phyloP scores from a whole-genome alignment of 1,284 basidiomycete species.

The Apiotrichum montevideense region DNA sequence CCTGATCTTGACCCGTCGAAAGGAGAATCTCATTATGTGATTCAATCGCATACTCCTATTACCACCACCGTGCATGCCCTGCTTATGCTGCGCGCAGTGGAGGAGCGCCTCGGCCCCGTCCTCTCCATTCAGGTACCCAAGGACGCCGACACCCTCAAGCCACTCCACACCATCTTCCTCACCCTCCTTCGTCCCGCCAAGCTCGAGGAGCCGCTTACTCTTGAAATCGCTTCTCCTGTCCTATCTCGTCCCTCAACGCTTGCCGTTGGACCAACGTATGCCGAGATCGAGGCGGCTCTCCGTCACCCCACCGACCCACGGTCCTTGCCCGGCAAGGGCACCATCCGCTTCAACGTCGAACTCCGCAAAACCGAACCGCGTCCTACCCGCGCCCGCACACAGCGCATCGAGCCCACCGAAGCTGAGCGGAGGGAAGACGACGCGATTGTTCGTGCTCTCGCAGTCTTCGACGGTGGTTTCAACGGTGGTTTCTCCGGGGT shows the following conservation, averaged over 20 bases:
- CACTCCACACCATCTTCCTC: conserved; percentile 16
- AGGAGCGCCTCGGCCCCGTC: conserved; percentile 25
- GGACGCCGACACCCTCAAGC: conserved; percentile 21
- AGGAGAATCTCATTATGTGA: conserved; percentile 18
- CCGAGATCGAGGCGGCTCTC: conserved; percentile 6
- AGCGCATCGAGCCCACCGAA: background rate
- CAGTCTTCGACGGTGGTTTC: conserved; percentile 26
- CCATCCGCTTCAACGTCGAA: conserved; percentile 19
- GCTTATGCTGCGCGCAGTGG: conserved; percentile 28
- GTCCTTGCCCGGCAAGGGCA: background rate
- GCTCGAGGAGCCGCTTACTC: conserved; percentile 19
- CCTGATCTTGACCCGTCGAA: conserved; percentile 19
- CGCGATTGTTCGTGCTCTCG: conserved; percentile 22
- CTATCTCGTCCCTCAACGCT: background rate
- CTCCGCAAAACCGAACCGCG: background rate
- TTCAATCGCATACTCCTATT: conserved; percentile 18
- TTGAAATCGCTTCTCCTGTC: conserved; percentile 28
- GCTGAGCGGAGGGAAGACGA: conserved; percentile 20
- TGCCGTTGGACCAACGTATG: conserved; percentile 1
- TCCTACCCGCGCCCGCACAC: background rate
- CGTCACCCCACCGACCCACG: background rate
- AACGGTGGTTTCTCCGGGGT: conserved; percentile 33
- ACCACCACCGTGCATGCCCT: conserved; percentile 22
- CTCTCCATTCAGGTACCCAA: conserved; percentile 20
- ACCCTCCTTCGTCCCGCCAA: conserved; percentile 24